A percentile compares a stretch with the other conserved stretches of the same genome.
phyloP scores from a whole-genome alignment of 2,329 filamentous ascomycete species.

The Ambrosiella beaveri region DNA sequence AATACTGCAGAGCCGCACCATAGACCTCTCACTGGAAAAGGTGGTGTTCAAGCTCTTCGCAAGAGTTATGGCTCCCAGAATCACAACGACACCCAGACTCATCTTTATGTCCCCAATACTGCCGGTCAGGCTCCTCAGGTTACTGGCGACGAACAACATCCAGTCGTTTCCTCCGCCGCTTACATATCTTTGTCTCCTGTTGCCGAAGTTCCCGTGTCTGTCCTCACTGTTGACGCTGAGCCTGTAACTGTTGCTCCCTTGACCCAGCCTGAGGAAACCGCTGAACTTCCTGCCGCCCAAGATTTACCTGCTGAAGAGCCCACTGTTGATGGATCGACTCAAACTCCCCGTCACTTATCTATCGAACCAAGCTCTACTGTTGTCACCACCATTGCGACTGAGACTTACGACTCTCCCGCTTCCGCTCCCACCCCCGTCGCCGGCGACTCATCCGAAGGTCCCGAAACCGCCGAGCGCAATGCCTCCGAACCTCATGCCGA shows the following conservation, averaged over 20 bases:
- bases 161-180: not conserved
- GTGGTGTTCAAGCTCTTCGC: constrained; percentile 8
- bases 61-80: constrained; percentile 7
- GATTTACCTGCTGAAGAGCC: too few relatives aligned
- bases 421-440: not conserved
- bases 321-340: not conserved
- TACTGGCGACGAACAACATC: not conserved
- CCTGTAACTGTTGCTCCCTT: not conserved
- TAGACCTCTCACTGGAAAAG: constrained; percentile 16
- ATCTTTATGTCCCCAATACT: not conserved
- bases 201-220: not conserved
- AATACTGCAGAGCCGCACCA: not conserved
- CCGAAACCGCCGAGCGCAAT: too few relatives aligned
- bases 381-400: not conserved
- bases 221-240: not conserved
- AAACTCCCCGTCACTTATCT: not conserved
- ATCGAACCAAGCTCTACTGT: not conserved
- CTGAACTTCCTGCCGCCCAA: not conserved
- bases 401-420: not conserved
- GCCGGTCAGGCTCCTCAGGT: not conserved
- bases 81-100: constrained; percentile 2
- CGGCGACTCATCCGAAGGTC: too few relatives aligned
- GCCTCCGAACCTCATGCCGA: not conserved
- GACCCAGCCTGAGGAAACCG: not conserved
- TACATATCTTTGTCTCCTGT: not conserved